Conservation (phyloP, 179 eudicot genomes). For the Gypsophila paniculata region DNA sequence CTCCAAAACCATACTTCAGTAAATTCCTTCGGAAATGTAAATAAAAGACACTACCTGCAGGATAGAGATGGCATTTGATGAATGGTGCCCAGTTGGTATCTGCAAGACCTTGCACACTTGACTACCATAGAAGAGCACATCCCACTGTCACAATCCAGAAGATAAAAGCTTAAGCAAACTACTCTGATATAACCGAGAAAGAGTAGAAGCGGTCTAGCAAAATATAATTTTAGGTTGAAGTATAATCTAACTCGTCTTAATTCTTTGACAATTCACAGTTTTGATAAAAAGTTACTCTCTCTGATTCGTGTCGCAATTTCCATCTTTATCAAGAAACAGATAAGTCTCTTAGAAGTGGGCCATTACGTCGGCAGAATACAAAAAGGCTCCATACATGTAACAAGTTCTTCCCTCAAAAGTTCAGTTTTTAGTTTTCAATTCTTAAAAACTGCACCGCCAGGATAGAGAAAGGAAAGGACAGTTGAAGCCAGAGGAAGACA, state of each 20-base stretch:
- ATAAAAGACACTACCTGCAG: constrained; percentile 41
- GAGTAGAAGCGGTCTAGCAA: background rate
- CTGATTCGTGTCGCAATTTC: background rate
- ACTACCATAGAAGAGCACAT: constrained; percentile 30
- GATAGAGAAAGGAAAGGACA: no score
- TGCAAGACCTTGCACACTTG: constrained; percentile 25
- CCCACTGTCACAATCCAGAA: constrained; percentile 37
- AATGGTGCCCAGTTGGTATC: constrained; percentile 31
- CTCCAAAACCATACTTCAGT: background rate
- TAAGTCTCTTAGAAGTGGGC: no score
- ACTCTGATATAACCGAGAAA: background rate
- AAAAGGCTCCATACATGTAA: no score
- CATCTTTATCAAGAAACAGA: background rate
- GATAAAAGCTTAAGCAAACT: constrained; percentile 14
- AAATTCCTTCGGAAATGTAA: background rate
- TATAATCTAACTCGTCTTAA: background rate
- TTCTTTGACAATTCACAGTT: background rate
- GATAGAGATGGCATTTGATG: constrained; percentile 50
- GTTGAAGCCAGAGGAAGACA: no score
- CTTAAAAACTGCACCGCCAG: no score
- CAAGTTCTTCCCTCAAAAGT: no score
- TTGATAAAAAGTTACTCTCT: background rate
- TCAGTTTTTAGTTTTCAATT: no score
- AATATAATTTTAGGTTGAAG: background rate
- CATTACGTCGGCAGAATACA: no score